These are phyloP conservation scores for Larix sibirica DNA, from an alignment of 83 land plant genomes.

Conservation along the genomic window DNA sequence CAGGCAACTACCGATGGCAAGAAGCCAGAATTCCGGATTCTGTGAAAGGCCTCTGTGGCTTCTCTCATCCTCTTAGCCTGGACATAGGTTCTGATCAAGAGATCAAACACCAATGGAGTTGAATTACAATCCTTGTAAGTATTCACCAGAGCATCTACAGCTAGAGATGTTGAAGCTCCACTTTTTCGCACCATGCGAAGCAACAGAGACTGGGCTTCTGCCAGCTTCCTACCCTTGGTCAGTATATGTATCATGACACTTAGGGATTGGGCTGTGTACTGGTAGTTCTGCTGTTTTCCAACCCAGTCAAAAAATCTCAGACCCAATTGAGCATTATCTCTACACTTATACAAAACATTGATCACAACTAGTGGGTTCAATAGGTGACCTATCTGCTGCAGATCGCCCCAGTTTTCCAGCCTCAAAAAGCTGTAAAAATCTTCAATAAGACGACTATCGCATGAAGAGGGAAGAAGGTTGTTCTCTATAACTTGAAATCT, in stretches of 20 bases:
- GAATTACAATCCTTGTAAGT: slow-evolving; percentile 23
- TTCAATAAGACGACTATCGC: background rate
- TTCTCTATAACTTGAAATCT: background rate
- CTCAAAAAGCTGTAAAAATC: background rate
- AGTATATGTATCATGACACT: slow-evolving; percentile 49
- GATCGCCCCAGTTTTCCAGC: background rate
- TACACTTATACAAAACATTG: slow-evolving; percentile 35
- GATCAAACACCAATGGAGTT: slow-evolving; percentile 42
- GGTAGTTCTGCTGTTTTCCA: slow-evolving; percentile 7
- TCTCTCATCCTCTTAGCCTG: slow-evolving; percentile 61
- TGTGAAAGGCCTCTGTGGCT: slow-evolving; percentile 51
- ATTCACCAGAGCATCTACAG: slow-evolving; percentile 36
- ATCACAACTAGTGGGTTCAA: slow-evolving; percentile 20
- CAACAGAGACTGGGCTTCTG: slow-evolving; percentile 60
- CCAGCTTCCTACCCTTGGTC: slow-evolving; percentile 22
- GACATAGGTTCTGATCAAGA: slow-evolving; percentile 66
- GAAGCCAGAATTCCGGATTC: slow-evolving; percentile 36
- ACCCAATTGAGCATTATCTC: slow-evolving; percentile 23
- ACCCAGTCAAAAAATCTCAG: slow-evolving; percentile 20
- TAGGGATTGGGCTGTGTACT: slow-evolving; percentile 42
- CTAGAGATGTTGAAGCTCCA: slow-evolving; percentile 39
- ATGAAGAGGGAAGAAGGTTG: background rate
- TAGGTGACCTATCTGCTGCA: slow-evolving; percentile 6
- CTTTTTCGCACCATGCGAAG: slow-evolving; percentile 62
- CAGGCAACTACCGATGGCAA: slow-evolving; percentile 50